Evolutionary conservation across 2,329 filamentous ascomycete genomes (phyloP).

Genomic region (Pezicula neosporulosa): DNA sequence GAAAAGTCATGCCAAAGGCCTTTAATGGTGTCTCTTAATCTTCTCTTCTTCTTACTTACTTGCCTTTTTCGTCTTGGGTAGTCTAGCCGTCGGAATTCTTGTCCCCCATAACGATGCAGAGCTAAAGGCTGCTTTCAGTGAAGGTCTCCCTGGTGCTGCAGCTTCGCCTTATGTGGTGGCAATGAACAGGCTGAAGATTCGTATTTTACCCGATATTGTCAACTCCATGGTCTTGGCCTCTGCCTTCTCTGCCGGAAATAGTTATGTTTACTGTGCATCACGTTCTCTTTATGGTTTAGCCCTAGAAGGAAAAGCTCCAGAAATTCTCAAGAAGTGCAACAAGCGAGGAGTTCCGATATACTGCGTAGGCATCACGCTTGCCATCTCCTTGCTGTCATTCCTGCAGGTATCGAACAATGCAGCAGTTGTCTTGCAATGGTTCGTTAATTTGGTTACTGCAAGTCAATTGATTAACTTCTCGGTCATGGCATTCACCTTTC

Average conservation of each 20-base stretch:
- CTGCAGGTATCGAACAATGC: constrained; percentile 54
- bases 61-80: constrained; percentile 67
- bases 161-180: constrained; percentile 51
- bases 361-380: constrained; percentile 51
- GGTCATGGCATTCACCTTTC: constrained; percentile 50
- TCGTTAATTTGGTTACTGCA: constrained; percentile 54
- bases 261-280: constrained; percentile 45
- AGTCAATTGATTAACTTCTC: constrained; percentile 52
- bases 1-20: constrained; percentile 62
- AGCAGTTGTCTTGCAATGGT: constrained; percentile 57
- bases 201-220: constrained; percentile 54
- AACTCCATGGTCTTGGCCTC: constrained; percentile 55
- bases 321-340: constrained; percentile 44
- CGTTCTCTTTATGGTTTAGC: constrained; percentile 51
- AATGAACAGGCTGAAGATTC: constrained; percentile 51
- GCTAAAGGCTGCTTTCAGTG: constrained; percentile 50
- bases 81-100: constrained; percentile 56
- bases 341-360: constrained; percentile 55
- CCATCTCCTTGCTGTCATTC: constrained; percentile 58
- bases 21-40: constrained; percentile 72
- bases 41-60: too few relatives aligned
- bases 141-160: constrained; percentile 44
- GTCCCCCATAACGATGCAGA: constrained; percentile 55
- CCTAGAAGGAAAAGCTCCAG: constrained; percentile 43
- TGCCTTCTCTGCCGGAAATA: constrained; percentile 52